A percentile compares a stretch with the other conserved stretches of the same genome.
phyloP scores from a whole-genome alignment of 2,329 filamentous ascomycete genomes.

The Pseudogymnoascus sp. region DNA sequence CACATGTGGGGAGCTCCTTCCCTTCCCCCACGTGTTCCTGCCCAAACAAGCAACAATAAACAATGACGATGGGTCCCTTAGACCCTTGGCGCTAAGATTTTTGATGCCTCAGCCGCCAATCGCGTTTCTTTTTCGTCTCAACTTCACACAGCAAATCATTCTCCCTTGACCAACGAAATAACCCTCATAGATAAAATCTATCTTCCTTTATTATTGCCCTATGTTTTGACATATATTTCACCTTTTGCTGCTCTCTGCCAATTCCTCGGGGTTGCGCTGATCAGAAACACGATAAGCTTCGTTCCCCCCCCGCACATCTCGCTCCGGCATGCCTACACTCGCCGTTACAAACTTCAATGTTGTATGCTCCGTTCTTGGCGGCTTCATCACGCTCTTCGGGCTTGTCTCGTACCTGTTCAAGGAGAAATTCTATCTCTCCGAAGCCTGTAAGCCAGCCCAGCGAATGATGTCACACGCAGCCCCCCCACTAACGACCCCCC shows the following conservation, averaged over 20 bases:
- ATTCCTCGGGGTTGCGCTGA: neutral
- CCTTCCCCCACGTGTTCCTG: no score
- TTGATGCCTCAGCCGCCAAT: neutral
- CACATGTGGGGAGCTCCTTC: neutral
- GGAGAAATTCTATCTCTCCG: constrained; percentile 79
- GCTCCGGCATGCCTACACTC: neutral
- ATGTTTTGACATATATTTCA: neutral
- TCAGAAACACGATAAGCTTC: neutral
- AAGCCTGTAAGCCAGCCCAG: constrained; percentile 56
- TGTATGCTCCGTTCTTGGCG: constrained; percentile 57
- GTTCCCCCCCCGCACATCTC: neutral
- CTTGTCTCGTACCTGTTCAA: constrained; percentile 80
- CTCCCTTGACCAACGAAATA: neutral
- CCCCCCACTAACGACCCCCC: neutral
- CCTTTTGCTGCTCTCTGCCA: neutral
- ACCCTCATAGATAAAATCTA: neutral
- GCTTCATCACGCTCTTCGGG: constrained; percentile 77
- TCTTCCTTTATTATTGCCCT: neutral
- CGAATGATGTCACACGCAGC: neutral
- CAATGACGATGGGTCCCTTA: neutral
- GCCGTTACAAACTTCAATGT: constrained; percentile 44
- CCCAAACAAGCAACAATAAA: neutral
- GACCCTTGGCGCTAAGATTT: neutral
- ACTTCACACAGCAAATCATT: neutral
- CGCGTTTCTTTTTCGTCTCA: neutral